Percentiles rank a stretch among this genome's conserved stretches.
phyloP scores from a whole-genome alignment of 495 filamentous ascomycete genomes.

The Tuber melanosporum region DNA sequence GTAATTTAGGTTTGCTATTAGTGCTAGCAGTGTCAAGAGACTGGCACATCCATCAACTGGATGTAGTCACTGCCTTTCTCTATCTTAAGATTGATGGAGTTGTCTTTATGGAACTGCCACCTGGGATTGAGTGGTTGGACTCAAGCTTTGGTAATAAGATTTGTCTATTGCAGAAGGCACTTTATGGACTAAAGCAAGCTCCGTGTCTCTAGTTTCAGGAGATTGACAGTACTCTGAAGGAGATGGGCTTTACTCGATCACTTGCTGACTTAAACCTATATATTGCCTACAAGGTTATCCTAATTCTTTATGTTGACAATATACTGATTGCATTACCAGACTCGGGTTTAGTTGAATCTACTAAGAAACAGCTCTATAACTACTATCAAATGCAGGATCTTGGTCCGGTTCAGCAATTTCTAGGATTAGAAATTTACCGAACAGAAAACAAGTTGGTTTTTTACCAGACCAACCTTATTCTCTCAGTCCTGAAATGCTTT shows the following conservation, averaged over 20 bases:
- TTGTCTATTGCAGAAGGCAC: not conserved
- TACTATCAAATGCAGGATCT: not conserved
- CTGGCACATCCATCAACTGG: conserved; percentile 23
- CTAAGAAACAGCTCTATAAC: not conserved
- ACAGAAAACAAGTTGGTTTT: not conserved
- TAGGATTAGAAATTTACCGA: not conserved
- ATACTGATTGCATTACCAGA: not conserved
- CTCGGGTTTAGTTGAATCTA: not conserved
- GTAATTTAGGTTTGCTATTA: conserved; percentile 18
- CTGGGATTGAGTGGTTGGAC: not conserved
- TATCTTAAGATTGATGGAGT: conserved; percentile 12
- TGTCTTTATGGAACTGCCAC: conserved; percentile 14
- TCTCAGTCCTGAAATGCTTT: not conserved
- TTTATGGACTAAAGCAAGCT: conserved; percentile 13
- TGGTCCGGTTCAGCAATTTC: not conserved
- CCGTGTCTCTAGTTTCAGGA: conserved; percentile 8
- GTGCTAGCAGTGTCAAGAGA: not conserved
- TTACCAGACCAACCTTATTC: not conserved
- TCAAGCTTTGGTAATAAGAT: not conserved
- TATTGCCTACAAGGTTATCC: not conserved
- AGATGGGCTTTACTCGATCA: conserved; percentile 2
- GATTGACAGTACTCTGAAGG: not conserved
- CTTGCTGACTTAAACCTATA: conserved; percentile 5
- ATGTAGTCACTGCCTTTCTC: conserved; percentile 24
- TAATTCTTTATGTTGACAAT: conserved; percentile 13